Base-by-base conservation (phyloP, 176 grass and related monocot genomes). In the Rhynchospora tenuis region DNA sequence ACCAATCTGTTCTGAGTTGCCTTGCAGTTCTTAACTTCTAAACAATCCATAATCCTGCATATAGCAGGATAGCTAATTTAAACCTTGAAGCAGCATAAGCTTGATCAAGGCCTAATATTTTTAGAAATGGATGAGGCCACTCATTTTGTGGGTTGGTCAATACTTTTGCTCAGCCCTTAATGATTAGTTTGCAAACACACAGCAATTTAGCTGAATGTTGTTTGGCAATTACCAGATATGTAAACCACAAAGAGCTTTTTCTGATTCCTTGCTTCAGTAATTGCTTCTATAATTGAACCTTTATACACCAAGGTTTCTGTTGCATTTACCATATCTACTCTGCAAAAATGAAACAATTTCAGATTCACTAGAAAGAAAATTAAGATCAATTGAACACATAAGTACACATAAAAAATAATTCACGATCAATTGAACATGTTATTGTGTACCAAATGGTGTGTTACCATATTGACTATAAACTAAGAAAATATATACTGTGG, bases 161-260 rank as follows among this genome's bases (percentile, higher is more conserved):
- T 11, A 20, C 20, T 45, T 9, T 12, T 22, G 67, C 42, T 48
- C 42, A 73, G 14, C 38, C 45, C 69, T 38, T 50, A 73, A 14
- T 4, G 0, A 47, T 24, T 44, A 73, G 48, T 23, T n/a, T 46
- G 10, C 3, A 73, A 23, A 13, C 13, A 73, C n/a, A 47, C 11
- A 4, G 9, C n/a, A 78, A 20, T 54, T 82, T 73, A 85, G 76
- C 28, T 42, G 85, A 31, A 55, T 50, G 46, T 13, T 69, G 42
- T 52, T 69, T 2, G 63, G 80, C 78, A 83, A 22, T 79, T 79
- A 95, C 96, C 93, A 89, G 96, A 99, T 79, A 95, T 86, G 76
- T 95, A 99, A 38, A 99, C 91, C 73, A 99, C 80, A 91, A 99
- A 99, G 22, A 99, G 91, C 64, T 99, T 99, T 81, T 95, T 99